Conservation (phyloP, 2,329 filamentous ascomycete species). For the Chrysoporthe puriensis region DNA sequence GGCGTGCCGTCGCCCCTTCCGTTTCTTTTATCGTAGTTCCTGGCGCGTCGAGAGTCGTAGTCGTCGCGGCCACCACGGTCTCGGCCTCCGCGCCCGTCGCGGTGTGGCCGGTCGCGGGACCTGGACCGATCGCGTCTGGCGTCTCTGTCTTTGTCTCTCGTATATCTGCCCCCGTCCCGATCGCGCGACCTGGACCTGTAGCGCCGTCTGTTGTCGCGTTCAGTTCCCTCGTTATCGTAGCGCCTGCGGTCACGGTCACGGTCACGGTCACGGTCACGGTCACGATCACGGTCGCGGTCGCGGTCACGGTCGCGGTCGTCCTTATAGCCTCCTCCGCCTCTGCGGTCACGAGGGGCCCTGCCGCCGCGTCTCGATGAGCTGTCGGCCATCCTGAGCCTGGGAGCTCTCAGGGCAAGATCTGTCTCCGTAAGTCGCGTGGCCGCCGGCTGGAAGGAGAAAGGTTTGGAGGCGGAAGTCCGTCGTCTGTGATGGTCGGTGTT, state of each 20-base stretch:
- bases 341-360: slow-evolving; percentile 36
- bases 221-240: slow-evolving; percentile 39
- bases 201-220: slow-evolving; percentile 34
- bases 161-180: slow-evolving; percentile 37
- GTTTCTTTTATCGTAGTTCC: slow-evolving; percentile 20
- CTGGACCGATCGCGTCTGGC: slow-evolving; percentile 23
- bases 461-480: background rate
- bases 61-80: slow-evolving; percentile 17
- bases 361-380: slow-evolving; percentile 22
- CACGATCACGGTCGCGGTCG: slow-evolving; percentile 38
- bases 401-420: background rate
- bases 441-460: background rate
- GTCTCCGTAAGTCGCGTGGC: background rate
- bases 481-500: background rate
- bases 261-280: slow-evolving; percentile 45
- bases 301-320: slow-evolving; percentile 39
- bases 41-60: slow-evolving; percentile 20
- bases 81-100: slow-evolving; percentile 29
- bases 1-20: slow-evolving; percentile 23
- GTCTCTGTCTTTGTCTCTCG: slow-evolving; percentile 36
- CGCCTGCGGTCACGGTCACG: slow-evolving; percentile 30
- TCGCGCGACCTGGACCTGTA: slow-evolving; percentile 26
- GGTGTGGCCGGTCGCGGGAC: slow-evolving; percentile 31
- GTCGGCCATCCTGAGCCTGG: slow-evolving; percentile 8
- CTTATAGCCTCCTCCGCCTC: slow-evolving; percentile 33